phyloP scores from a whole-genome alignment of 2,329 filamentous ascomycete genomes.

The Colletotrichum sp. region DNA sequence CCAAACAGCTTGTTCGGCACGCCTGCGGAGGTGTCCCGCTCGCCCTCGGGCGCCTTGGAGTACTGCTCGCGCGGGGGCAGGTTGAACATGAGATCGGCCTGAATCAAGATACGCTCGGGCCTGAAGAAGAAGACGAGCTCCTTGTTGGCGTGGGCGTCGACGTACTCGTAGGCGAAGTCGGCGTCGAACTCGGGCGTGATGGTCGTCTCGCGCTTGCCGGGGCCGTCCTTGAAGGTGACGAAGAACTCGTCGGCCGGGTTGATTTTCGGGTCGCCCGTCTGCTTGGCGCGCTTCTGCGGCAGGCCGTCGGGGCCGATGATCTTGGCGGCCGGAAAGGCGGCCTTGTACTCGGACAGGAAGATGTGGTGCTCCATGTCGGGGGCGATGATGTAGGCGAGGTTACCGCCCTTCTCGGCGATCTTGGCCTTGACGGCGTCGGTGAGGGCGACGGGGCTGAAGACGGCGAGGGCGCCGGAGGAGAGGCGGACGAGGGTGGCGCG shows the following conservation, averaged over 20 bases:
- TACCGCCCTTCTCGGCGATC: constrained; percentile 67
- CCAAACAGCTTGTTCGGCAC: constrained; percentile 37
- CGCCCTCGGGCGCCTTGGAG: constrained; percentile 57
- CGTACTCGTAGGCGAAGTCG: constrained; percentile 87
- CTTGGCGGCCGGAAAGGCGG: no score
- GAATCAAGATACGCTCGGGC: constrained; percentile 78
- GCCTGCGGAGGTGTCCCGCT: constrained; percentile 30
- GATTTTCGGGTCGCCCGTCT: constrained; percentile 55
- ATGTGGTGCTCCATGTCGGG: constrained; percentile 95
- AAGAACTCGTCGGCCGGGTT: constrained; percentile 58
- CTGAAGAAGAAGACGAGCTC: constrained; percentile 89
- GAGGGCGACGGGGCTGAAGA: constrained; percentile 91
- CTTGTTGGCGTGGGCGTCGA: constrained; percentile 79
- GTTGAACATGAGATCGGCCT: constrained; percentile 94
- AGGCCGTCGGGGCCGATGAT: constrained; percentile 85
- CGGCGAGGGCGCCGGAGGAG: constrained; percentile 76
- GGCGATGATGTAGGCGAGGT: constrained; percentile 84
- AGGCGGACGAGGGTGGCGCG: constrained; percentile 78
- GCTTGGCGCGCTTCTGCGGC: constrained; percentile 76
- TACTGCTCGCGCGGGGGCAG: constrained; percentile 89
- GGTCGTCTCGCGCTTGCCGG: constrained; percentile 49
- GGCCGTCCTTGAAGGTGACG: constrained; percentile 69
- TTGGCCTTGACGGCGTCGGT: constrained; percentile 75
- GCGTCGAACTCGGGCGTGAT: constrained; percentile 81
- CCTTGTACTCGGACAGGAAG: constrained; percentile 88